Evolutionary conservation across 2,329 filamentous ascomycete species (phyloP), one percentile per base, ranked within the genome.

Genomic region (Knufia fluminis): DNA sequence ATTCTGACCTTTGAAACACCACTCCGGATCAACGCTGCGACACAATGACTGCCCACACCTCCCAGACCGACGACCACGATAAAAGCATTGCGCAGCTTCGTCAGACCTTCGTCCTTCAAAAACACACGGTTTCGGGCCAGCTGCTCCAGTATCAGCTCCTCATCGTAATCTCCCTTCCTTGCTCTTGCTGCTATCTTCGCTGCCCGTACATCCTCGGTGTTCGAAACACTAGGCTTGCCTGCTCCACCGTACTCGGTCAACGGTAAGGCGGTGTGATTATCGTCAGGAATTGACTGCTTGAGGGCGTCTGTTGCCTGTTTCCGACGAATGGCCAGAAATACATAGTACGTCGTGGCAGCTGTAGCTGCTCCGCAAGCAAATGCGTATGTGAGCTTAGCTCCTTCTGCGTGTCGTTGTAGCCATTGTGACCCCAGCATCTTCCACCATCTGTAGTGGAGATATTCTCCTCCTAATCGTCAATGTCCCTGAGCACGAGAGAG

Each of bases 41-140:
- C 79, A 54, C 87, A 90, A 71, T 98, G 94, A 4, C 89, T 96
- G 40, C 92, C 92, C 3, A 98, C 92, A 36, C 92, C 92, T 55
- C 92, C 92, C 58, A 89, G 91, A 3, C 92, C 92, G 9, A 98
- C 89, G 1, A 98, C 79, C 33, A 97, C 76, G 41, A 98, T 79
- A 61, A 94, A 94, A 1, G 91, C 79, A 41, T 77, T 74, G 10
- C 91, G 85, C 24, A 98, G 77, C 62, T 85, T 88, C 14, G 75
- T 72, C 9, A 98, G 77, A 0, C 92, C 92, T 6, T 82, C 82
- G 24, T 91, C 82, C 12, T 79, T 87, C 9, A 98, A 79, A 63
- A 98, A 98, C 24, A 92, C 89, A 48, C 86, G 80, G 65, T 96
- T 97, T 44, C 92, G 83, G 1, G 91, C 90, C 10, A 98, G 78